These are phyloP conservation scores for Dianthus caryophyllus DNA, from an alignment of 148 eudicot species.

Conservation along the genomic window DNA sequence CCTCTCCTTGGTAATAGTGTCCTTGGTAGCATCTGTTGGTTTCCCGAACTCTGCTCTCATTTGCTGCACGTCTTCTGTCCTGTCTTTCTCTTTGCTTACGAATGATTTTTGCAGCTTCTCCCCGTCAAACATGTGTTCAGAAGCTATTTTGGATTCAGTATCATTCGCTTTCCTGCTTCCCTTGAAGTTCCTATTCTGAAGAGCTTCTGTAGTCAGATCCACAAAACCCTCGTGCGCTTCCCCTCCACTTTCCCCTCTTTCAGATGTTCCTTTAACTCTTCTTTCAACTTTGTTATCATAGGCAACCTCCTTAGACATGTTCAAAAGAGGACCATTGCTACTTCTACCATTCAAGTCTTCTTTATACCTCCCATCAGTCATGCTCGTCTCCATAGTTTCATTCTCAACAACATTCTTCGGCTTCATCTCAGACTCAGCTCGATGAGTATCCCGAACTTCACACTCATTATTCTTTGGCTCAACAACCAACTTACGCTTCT, in stretches of 20 bases:
- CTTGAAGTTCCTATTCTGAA: slow-evolving; percentile 15
- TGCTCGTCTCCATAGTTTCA: slow-evolving; percentile 23
- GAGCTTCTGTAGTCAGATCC: slow-evolving; percentile 27
- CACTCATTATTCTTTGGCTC: slow-evolving; percentile 25
- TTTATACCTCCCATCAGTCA: slow-evolving; percentile 15
- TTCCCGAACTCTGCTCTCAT: slow-evolving; percentile 23
- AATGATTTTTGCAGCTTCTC: slow-evolving; percentile 14
- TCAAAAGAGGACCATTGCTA: slow-evolving; percentile 16
- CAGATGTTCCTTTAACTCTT: slow-evolving; percentile 19
- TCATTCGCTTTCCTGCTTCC: slow-evolving; percentile 15
- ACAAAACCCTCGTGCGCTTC: slow-evolving; percentile 24
- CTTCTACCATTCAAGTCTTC: slow-evolving; percentile 20
- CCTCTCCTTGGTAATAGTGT: slow-evolving; percentile 24
- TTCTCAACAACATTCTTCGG: slow-evolving; percentile 17
- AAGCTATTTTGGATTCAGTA: slow-evolving; percentile 16
- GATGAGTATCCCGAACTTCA: slow-evolving; percentile 15
- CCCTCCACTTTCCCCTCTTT: slow-evolving; percentile 22
- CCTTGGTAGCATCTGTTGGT: slow-evolving; percentile 18
- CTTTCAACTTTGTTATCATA: slow-evolving; percentile 24
- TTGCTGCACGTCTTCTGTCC: slow-evolving; percentile 17
- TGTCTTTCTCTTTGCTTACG: slow-evolving; percentile 22
- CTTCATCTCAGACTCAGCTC: slow-evolving; percentile 17
- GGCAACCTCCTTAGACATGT: slow-evolving; percentile 20
- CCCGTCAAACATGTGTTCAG: slow-evolving; percentile 9
- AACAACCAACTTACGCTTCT: slow-evolving; percentile 22